These are phyloP conservation scores for Penicillium alfredii DNA, from an alignment of 495 filamentous ascomycete species.

Conservation along the genomic window DNA sequence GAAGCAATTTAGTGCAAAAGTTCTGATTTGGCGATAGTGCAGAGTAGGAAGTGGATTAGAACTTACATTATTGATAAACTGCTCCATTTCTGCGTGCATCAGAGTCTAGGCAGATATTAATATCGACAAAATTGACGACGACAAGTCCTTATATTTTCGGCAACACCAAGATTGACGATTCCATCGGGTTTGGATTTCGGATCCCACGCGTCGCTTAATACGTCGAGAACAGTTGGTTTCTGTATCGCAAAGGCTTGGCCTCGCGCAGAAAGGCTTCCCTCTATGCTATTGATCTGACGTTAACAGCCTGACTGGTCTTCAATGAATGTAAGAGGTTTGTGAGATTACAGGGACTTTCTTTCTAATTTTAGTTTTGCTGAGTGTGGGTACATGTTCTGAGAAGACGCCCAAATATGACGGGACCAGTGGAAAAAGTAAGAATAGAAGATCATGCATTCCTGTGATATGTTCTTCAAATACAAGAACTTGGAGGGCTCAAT, in stretches of 20 bases:
- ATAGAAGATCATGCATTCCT: too few species aligned
- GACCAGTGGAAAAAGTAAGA: too few species aligned
- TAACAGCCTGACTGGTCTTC: too few species aligned
- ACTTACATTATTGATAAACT: slow-evolving; percentile 12
- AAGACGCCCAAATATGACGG: too few species aligned
- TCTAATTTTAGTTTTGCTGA: too few species aligned
- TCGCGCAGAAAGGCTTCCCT: slow-evolving; percentile 8
- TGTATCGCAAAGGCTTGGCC: slow-evolving; percentile 6
- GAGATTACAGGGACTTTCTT: too few species aligned
- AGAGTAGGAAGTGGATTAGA: background rate
- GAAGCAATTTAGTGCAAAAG: slow-evolving; percentile 2
- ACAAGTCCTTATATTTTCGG: slow-evolving; percentile 12
- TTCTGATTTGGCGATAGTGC: background rate
- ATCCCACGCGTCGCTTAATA: slow-evolving; percentile 11
- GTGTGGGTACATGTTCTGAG: too few species aligned
- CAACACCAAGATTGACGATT: slow-evolving; percentile 17
- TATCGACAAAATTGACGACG: background rate
- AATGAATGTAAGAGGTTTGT: too few species aligned
- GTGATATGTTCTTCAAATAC: too few species aligned
- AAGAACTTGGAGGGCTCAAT: too few species aligned
- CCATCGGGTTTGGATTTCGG: slow-evolving; percentile 17
- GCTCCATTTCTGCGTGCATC: slow-evolving; percentile 12
- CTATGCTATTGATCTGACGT: too few species aligned
- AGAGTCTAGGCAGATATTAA: slow-evolving; percentile 6
- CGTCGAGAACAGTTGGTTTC: slow-evolving; percentile 10